Evolutionary conservation across 805 yeast species (phyloP).

Genomic region (Osmozyma mogii): DNA sequence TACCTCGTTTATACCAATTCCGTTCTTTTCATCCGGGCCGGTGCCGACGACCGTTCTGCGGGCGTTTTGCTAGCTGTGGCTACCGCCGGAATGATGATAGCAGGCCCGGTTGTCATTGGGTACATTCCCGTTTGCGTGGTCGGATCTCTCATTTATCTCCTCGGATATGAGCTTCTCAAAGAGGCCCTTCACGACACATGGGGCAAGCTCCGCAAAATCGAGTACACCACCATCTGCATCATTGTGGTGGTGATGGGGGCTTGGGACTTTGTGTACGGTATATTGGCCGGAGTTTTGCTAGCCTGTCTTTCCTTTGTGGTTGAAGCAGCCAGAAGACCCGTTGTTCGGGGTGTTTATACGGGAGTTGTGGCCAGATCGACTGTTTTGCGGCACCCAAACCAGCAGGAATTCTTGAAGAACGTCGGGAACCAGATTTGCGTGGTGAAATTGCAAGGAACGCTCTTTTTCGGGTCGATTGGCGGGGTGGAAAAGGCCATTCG

Average conservation of each 20-base stretch:
- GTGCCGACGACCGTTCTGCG: conserved; percentile 83
- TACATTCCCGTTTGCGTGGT: conserved; percentile 94
- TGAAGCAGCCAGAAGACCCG: conserved; percentile 79
- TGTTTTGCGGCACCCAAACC: conserved; percentile 83
- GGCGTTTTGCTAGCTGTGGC: conserved; percentile 85
- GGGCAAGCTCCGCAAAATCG: conserved; percentile 67
- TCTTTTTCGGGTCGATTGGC: conserved; percentile 94
- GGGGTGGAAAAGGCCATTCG: conserved; percentile 76
- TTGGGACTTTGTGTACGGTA: conserved; percentile 91
- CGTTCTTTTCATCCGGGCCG: conserved; percentile 84
- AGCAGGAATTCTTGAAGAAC: conserved; percentile 72
- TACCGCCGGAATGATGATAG: conserved; percentile 71
- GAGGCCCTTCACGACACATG: conserved; percentile 84
- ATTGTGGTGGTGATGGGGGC: conserved; percentile 95
- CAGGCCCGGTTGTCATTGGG: conserved; percentile 91
- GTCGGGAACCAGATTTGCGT: conserved; percentile 90
- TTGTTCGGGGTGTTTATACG: conserved; percentile 72
- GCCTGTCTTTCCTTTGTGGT: conserved; percentile 96
- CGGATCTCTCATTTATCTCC: conserved; percentile 79
- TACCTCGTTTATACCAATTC: conserved; percentile 93
- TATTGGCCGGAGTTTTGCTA: conserved; percentile 78
- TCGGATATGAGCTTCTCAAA: conserved; percentile 83
- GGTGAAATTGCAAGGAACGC: conserved; percentile 76
- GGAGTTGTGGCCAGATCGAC: conserved; percentile 89
- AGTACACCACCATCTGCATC: conserved; percentile 73